Percentiles rank a stretch among this genome's conserved stretches.
Conservation (phyloP, 345 rosid genomes). For the Corymbia maculata region DNA sequence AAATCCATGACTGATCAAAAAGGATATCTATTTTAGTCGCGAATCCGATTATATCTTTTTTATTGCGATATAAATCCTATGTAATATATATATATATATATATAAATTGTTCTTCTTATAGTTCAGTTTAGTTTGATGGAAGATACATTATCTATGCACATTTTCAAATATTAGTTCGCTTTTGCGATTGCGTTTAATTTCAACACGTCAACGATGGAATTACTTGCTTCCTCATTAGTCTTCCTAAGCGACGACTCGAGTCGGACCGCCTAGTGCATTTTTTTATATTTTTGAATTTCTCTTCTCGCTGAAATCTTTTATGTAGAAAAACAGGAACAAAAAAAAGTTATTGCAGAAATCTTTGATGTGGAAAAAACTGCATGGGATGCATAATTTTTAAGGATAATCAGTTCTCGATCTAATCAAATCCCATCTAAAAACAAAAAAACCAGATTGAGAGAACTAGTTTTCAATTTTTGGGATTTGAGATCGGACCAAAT, state of each 20-base stretch:
- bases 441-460: no score
- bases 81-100: no score
- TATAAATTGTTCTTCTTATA: no score
- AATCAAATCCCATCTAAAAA: no score
- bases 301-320: neutral
- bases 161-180: neutral
- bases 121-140: neutral
- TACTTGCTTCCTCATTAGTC: accelerated
- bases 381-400: no score
- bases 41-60: neutral
- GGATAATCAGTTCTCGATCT: no score
- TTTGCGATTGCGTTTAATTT: neutral
- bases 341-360: no score
- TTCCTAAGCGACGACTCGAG: accelerated
- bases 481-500: no score
- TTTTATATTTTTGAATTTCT: neutral
- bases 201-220: neutral
- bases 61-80: no score
- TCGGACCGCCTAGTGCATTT: accelerated
- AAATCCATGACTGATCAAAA: neutral
- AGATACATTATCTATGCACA: neutral
- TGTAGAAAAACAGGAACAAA: neutral
- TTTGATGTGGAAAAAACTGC: neutral
- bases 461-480: no score
- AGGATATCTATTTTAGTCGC: neutral